Evolutionary conservation across 352 stramenopile species (phyloP).

Genomic region (Globisporangium megalacanthum): DNA sequence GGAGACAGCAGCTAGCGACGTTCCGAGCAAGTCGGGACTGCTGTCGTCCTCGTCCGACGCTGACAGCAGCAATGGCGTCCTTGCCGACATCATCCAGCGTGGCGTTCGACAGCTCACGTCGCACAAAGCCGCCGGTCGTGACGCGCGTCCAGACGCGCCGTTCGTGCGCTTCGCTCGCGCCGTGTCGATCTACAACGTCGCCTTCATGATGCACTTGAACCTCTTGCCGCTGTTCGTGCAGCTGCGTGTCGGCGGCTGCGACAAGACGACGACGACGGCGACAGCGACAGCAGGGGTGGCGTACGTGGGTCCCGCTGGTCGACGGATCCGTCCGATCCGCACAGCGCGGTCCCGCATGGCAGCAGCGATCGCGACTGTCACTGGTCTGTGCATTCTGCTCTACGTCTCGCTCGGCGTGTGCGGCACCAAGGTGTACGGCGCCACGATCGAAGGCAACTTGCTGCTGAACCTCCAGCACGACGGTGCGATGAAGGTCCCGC

Average conservation of each 20-base stretch:
- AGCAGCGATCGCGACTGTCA: constrained; percentile 31
- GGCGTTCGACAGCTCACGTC: constrained; percentile 17
- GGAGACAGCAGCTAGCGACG: too few relatives aligned
- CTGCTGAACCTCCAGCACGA: constrained; percentile 76
- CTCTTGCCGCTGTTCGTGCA: constrained; percentile 71
- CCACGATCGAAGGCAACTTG: constrained; percentile 59
- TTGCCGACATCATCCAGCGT: constrained; percentile 10
- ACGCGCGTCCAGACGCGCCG: neutral
- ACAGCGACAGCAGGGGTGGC: too few relatives aligned
- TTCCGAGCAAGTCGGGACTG: too few relatives aligned
- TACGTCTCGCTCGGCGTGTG: constrained; percentile 54
- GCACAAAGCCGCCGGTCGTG: neutral
- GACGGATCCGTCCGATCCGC: constrained; percentile 23
- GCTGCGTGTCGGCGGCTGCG: constrained; percentile 24
- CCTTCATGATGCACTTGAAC: constrained; percentile 86
- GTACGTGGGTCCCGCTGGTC: too few relatives aligned
- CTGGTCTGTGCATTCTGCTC: constrained; percentile 49
- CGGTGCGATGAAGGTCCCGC: constrained; percentile 53
- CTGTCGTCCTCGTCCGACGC: constrained; percentile 9
- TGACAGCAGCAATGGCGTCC: constrained; percentile 4
- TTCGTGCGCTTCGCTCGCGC: constrained; percentile 46
- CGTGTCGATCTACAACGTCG: constrained; percentile 77
- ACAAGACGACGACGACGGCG: too few relatives aligned
- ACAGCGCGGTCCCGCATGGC: neutral
- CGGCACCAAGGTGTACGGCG: constrained; percentile 49